Evolutionary conservation across 257 asterid genomes (phyloP), one percentile per base, ranked within the genome.

Genomic region (Craterostigma plantagineum): DNA sequence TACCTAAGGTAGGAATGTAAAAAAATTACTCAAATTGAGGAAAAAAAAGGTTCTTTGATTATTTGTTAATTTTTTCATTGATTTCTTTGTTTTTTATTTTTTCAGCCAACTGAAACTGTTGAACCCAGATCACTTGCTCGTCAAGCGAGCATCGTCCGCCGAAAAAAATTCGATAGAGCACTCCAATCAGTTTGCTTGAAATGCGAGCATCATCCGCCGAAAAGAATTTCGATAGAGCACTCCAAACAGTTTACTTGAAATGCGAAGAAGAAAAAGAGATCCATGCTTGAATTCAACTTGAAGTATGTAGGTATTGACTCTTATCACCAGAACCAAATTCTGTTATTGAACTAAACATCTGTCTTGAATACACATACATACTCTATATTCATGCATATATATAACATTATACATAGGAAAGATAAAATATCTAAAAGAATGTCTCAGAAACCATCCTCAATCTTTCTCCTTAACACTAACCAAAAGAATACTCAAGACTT

Each of bases 101-200:
- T 60, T 63, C n/a, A n/a, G n/a, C n/a, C n/a, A n/a, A n/a, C 61
- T 83, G n/a, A n/a, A n/a, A 63, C 53, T 83, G 55, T 69, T 91
- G 4, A 76, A 80, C 63, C 93, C 93, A 14, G 78, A 74, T 13
- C 96, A 84, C 69, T 34, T 63, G 52, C 93, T 84, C 14, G 79
- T 73, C 14, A 77, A 70, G 51, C 81, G 85, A 8, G 63, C 68
- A 2, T 62, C 84, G 27, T 48, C 69, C 7, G 79, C 92, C n/a
- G n/a, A n/a, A n/a, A n/a, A n/a, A n/a, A n/a, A n/a, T n/a, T n/a
- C n/a, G n/a, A n/a, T n/a, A n/a, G n/a, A n/a, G n/a, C n/a, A n/a
- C n/a, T n/a, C n/a, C n/a, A n/a, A n/a, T n/a, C n/a, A n/a, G n/a
- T n/a, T n/a, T n/a, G n/a, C n/a, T n/a, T n/a, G n/a, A n/a, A n/a